Evolutionary conservation across 495 filamentous ascomycete species (phyloP).

Genomic region (Penicillium canescens): DNA sequence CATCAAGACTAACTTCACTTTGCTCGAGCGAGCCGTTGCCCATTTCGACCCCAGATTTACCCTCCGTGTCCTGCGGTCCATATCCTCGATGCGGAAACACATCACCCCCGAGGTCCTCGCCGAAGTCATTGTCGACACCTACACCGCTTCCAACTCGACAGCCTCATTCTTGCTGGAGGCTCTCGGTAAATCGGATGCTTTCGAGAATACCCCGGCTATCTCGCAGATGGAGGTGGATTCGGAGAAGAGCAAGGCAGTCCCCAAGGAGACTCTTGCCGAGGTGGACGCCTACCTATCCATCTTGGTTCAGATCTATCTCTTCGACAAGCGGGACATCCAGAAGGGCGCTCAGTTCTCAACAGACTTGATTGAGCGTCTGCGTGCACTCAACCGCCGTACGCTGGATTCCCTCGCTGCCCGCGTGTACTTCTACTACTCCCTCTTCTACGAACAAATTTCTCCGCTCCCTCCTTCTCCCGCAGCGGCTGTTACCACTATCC

Average conservation of each 20-base stretch:
- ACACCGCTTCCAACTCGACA: slow-evolving; percentile 61
- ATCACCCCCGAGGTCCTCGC: slow-evolving; percentile 78
- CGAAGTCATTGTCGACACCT: slow-evolving; percentile 79
- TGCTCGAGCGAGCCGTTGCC: slow-evolving; percentile 87
- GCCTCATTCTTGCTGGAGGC: slow-evolving; percentile 70
- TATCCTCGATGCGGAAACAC: slow-evolving; percentile 91
- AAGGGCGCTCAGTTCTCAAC: slow-evolving; percentile 80
- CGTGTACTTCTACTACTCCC: slow-evolving; percentile 95
- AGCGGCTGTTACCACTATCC: slow-evolving; percentile 80
- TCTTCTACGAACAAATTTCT: slow-evolving; percentile 87
- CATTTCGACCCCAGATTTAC: slow-evolving; percentile 95
- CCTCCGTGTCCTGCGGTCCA: slow-evolving; percentile 87
- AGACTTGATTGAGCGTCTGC: slow-evolving; percentile 77
- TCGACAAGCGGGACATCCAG: slow-evolving; percentile 78
- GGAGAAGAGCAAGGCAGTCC: slow-evolving; percentile 43
- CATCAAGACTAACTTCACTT: slow-evolving; percentile 88
- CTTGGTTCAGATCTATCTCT: slow-evolving; percentile 83
- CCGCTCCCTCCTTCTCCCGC: slow-evolving; percentile 85
- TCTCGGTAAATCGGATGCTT: slow-evolving; percentile 64
- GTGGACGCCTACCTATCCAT: slow-evolving; percentile 90
- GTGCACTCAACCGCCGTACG: slow-evolving; percentile 87
- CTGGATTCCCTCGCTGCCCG: slow-evolving; percentile 91
- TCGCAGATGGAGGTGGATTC: slow-evolving; percentile 79
- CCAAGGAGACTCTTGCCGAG: slow-evolving; percentile 82
- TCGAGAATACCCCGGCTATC: slow-evolving; percentile 50